phyloP scores from a whole-genome alignment of 306 rosid species.

The Arachis stenosperma region DNA sequence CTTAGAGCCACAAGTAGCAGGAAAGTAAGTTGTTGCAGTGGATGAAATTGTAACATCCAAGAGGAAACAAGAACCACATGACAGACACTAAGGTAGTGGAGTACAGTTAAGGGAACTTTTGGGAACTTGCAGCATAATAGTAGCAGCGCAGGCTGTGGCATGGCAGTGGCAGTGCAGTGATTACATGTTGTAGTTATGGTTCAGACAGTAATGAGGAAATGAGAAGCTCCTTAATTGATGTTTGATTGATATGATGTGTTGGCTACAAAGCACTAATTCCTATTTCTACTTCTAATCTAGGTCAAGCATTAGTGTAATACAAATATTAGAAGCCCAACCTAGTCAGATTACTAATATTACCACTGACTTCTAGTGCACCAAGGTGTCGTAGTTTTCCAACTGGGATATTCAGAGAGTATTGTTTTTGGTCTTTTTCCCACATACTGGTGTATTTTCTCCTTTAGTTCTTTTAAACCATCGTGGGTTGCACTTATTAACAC shows the following conservation, averaged over 20 bases:
- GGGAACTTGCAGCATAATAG: background rate
- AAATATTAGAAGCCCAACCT: constrained; percentile 8
- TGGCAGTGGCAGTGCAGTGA: background rate
- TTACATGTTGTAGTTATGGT: background rate
- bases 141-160: background rate
- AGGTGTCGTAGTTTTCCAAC: constrained; percentile 9
- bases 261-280: background rate
- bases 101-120: background rate
- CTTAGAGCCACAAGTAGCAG: background rate
- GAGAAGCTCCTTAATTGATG: background rate
- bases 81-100: background rate
- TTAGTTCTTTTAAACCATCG: constrained; percentile 28
- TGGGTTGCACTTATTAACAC: constrained; percentile 39
- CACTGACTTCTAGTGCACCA: background rate
- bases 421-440: constrained; percentile 1
- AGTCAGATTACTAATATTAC: background rate
- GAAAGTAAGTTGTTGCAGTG: background rate
- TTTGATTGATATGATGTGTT: background rate
- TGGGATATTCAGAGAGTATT: constrained; percentile 23
- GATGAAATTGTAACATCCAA: background rate
- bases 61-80: background rate
- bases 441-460: constrained; percentile 8
- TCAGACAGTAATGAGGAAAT: background rate
- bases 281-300: background rate
- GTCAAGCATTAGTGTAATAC: constrained; percentile 2